phyloP scores from a whole-genome alignment of 305 asterid genomes.

The Fraxinus xanthoxyloides region DNA sequence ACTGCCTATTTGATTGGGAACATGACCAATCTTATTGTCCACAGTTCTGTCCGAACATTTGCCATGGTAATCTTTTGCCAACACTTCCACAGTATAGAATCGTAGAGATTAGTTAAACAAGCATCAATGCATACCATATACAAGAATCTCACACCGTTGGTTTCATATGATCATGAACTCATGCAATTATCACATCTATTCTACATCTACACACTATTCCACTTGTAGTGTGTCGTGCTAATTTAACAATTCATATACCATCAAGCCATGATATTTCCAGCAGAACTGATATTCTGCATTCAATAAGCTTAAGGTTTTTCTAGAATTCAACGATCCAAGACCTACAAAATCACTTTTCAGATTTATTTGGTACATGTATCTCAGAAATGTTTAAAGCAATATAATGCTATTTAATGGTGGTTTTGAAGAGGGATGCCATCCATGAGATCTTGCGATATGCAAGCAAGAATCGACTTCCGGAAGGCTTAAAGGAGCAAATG shows the following conservation, averaged over 20 bases:
- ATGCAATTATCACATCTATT: not conserved
- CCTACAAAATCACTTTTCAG: not conserved
- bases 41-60: conserved; percentile 63
- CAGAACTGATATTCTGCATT: not conserved
- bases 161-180: not conserved
- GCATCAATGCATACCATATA: not conserved
- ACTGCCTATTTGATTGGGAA: conserved; percentile 88
- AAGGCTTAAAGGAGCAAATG: conserved; percentile 80
- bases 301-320: not conserved
- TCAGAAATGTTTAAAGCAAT: not conserved
- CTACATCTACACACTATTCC: not conserved
- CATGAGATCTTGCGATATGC: conserved; percentile 72
- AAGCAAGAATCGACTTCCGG: conserved; percentile 85
- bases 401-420: not conserved
- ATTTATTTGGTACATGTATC: not conserved
- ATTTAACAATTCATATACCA: not conserved
- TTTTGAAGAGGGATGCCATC: conserved; percentile 69
- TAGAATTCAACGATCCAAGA: not conserved
- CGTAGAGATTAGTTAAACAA: not conserved
- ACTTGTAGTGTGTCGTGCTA: not conserved
- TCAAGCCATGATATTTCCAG: not conserved
- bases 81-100: not conserved
- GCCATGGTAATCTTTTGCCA: conserved; percentile 61
- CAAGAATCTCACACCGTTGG: not conserved
- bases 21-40: conserved; percentile 93